A percentile compares a stretch with the other conserved stretches of the same genome.
These are phyloP conservation scores for Talaromyces sp. DNA, from an alignment of 2,329 filamentous ascomycete species.

Conservation along the genomic window DNA sequence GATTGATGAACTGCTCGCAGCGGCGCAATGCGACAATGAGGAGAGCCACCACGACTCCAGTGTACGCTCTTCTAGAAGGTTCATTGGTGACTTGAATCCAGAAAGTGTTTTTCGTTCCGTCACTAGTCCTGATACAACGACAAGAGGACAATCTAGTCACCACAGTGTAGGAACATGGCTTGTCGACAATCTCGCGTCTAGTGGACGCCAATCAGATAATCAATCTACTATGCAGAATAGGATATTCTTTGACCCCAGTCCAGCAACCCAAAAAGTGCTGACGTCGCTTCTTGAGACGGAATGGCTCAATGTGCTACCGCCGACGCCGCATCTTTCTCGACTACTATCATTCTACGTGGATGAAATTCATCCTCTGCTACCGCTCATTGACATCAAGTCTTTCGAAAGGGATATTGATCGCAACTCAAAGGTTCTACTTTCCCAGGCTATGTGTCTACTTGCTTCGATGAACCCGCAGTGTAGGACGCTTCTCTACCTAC, in stretches of 20 bases:
- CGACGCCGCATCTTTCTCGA: background rate
- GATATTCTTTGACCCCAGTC: background rate
- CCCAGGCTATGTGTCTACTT: constrained; percentile 55
- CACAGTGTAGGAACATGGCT: constrained; percentile 6
- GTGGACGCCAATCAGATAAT: background rate
- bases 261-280: constrained; percentile 4
- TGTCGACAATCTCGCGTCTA: constrained; percentile 1
- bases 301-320: constrained; percentile 2
- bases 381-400: constrained; percentile 44
- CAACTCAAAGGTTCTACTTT: constrained; percentile 38
- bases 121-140: constrained; percentile 41
- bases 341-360: constrained; percentile 44
- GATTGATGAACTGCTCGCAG: background rate
- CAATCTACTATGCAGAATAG: background rate
- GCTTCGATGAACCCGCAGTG: constrained; percentile 51
- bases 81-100: constrained; percentile 58
- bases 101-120: constrained; percentile 59
- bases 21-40: background rate
- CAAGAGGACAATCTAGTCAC: background rate
- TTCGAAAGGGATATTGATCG: constrained; percentile 22
- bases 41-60: background rate
- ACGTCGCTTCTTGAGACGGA: constrained; percentile 5
- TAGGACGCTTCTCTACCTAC: constrained; percentile 37
- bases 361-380: constrained; percentile 55
- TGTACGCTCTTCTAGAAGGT: background rate